These are phyloP conservation scores for Salix exigua DNA, from an alignment of 345 rosid species.

Conservation along the genomic window DNA sequence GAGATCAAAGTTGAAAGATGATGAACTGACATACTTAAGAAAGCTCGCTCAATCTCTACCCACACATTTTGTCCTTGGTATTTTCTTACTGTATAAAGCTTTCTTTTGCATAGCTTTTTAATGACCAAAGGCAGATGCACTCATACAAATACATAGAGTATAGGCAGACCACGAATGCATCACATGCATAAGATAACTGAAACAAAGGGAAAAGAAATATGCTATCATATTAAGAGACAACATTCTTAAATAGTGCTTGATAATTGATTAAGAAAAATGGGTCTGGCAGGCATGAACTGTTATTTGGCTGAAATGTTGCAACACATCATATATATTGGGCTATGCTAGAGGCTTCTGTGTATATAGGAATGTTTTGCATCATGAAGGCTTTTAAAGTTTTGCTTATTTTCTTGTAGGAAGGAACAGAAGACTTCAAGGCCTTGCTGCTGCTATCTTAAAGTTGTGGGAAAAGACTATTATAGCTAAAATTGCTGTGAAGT, in stretches of 20 bases:
- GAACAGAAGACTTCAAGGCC: slow-evolving; percentile 75
- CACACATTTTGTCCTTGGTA: slow-evolving; percentile 89
- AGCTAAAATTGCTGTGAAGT: slow-evolving; percentile 79
- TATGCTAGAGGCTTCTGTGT: slow-evolving; percentile 3
- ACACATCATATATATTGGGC: neutral
- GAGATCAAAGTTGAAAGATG: slow-evolving; percentile 47
- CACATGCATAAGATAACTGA: neutral
- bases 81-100: slow-evolving; percentile 7
- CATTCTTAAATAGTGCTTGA: neutral
- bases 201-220: neutral
- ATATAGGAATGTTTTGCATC: slow-evolving; percentile 6
- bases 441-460: slow-evolving; percentile 71
- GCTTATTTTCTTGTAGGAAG: slow-evolving; percentile 48
- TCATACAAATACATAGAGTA: neutral
- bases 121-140: neutral
- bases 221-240: neutral
- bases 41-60: slow-evolving; percentile 66
- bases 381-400: slow-evolving; percentile 10
- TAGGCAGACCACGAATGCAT: neutral
- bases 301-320: neutral
- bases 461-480: slow-evolving; percentile 74
- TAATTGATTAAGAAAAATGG: neutral
- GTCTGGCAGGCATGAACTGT: neutral
- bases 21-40: slow-evolving; percentile 69
- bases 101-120: neutral